phyloP scores from a whole-genome alignment of 2,329 filamentous ascomycete species.

The Fusarium albosuccineum region DNA sequence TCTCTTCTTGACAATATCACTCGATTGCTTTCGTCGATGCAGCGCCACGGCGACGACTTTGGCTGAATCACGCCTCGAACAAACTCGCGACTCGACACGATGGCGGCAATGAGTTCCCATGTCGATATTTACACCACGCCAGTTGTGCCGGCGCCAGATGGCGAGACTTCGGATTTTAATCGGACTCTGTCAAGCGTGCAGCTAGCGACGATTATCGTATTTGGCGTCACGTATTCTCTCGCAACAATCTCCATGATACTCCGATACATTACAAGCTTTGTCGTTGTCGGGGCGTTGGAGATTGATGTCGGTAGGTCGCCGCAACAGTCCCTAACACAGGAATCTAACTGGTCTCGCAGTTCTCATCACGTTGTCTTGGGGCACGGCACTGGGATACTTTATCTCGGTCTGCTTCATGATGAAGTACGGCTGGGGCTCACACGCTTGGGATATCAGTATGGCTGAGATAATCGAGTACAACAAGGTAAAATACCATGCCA shows the following conservation, averaged over 20 bases:
- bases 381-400: constrained; percentile 21
- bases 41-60: neutral
- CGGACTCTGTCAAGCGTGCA: constrained; percentile 12
- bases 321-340: no score
- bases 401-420: constrained; percentile 20
- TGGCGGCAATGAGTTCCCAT: neutral
- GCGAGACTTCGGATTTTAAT: constrained; percentile 16
- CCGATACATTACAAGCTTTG: constrained; percentile 10
- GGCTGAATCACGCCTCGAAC: neutral
- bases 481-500: neutral
- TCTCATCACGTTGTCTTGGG: constrained; percentile 19
- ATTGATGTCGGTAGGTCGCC: constrained; percentile 9
- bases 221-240: constrained; percentile 17
- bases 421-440: constrained; percentile 23
- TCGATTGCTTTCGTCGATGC: neutral
- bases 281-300: constrained; percentile 10
- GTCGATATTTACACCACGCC: constrained; percentile 17
- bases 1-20: no score
- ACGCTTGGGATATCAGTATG: constrained; percentile 23
- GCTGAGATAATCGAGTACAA: constrained; percentile 14
- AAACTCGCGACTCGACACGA: neutral
- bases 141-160: constrained; percentile 12
- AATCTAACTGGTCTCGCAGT: neutral
- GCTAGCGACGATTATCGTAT: constrained; percentile 14
- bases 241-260: constrained; percentile 18